Base-by-base conservation (phyloP, 2,329 filamentous ascomycete genomes). In the Penicillium paneum region DNA sequence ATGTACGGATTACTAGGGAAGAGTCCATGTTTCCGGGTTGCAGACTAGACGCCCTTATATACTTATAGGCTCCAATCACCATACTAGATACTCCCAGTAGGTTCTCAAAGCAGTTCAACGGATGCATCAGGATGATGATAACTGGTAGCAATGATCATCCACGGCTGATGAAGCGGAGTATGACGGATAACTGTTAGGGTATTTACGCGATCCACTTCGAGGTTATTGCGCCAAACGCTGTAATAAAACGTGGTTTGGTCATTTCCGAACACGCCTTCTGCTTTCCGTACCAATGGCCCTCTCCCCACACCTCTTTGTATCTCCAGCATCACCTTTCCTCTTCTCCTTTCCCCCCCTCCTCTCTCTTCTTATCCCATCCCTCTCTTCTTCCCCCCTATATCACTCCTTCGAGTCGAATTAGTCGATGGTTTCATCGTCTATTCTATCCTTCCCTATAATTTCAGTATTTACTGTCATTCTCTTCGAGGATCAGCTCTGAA, bases 391-490 rank as follows among this genome's bases (percentile, higher is more conserved):
- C 67, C 65, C 71, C 63, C 69, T 67, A 56, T 71, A 74, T 71
- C 67, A 68, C 76, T 80, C 76, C 75, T 75, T 78, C 70, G 63
- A 46, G 52, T 59, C 40, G 63, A 64, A 60, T 61, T 54, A 61
- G 64, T 72, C 69, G 68, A 67, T 72, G 63, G 56, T 60, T 62
- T 67, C 63, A 65, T 66, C 64, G 61, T 60, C 55, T 57, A 45
- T 62, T 64, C 62, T 59, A 64, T 69, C 64, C 60, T 63, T 67
- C 62, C 45, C 54, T 67, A 61, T 42, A 36, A 49, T 48, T 56
- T 50, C 54, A 61, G 54, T 54, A 46, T 49, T 56, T 42, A 57
- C 61, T 66, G 61, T 64, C 64, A 64, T 62, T 67, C 66, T 68
- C 67, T 71, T 62, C 58, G 58, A 43, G 59, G 51, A 55, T 54